Percentiles rank a stretch among this genome's conserved stretches.
Conservation (phyloP, 2,329 filamentous ascomycete genomes). For the Sporothrix protearum region DNA sequence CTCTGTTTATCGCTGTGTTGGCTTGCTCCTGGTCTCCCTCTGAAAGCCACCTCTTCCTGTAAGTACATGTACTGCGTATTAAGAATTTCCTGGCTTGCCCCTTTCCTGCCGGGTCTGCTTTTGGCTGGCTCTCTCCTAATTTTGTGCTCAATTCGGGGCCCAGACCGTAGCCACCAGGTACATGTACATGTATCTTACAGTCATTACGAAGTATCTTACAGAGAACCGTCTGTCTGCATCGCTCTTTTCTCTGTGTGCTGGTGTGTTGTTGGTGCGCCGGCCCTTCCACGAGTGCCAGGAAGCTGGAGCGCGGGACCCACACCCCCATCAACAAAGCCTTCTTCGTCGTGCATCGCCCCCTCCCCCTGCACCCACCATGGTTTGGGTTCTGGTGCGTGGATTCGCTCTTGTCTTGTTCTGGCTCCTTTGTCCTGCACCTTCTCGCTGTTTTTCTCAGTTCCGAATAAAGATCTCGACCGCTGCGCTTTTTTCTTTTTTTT, state of each 20-base stretch:
- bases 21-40: neutral
- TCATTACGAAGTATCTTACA: no score
- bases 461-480: conserved; percentile 15
- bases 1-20: neutral
- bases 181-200: no score
- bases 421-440: conserved; percentile 14
- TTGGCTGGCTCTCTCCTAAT: neutral
- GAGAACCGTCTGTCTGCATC: neutral
- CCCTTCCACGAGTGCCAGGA: conserved; percentile 6
- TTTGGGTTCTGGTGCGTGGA: neutral
- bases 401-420: conserved; percentile 6
- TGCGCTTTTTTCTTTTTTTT: neutral
- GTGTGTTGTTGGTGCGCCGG: neutral
- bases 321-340: conserved; percentile 6
- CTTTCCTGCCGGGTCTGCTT: neutral
- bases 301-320: conserved; percentile 14
- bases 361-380: neutral
- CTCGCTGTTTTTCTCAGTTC: neutral
- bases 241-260: neutral
- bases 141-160: neutral
- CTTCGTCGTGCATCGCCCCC: conserved; percentile 12
- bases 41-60: neutral
- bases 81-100: neutral
- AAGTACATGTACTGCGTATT: neutral
- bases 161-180: neutral